Percentiles rank a stretch among this genome's conserved stretches.
Evolutionary conservation across 805 yeast species (phyloP).

Genomic region (Cyberlindnera lachancei): DNA sequence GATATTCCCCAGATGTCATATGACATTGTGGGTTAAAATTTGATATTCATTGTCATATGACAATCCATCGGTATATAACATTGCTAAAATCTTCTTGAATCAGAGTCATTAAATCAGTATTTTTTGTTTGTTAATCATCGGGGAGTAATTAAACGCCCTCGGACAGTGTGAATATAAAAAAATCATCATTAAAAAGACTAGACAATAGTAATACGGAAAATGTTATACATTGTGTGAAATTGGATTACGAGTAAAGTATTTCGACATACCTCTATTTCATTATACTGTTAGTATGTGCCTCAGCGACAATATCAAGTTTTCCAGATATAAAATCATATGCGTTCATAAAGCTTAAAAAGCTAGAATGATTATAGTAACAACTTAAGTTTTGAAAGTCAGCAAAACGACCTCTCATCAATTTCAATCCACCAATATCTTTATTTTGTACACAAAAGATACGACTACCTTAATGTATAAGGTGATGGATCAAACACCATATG

Average conservation of each 20-base stretch:
- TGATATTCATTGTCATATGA: no score
- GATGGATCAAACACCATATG: constrained; percentile 28
- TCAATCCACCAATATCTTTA: constrained; percentile 34
- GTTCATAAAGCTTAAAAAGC: no score
- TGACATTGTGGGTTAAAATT: no score
- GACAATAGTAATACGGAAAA: not conserved
- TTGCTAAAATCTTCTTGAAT: no score
- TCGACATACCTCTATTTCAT: not conserved
- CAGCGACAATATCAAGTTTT: not conserved
- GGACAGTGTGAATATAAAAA: constrained; percentile 50
- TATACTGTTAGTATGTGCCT: not conserved
- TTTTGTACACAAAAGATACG: constrained; percentile 43
- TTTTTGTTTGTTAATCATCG: constrained; percentile 24
- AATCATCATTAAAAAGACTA: constrained; percentile 25
- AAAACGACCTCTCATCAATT: constrained; percentile 41
- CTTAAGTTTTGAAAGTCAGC: constrained; percentile 8
- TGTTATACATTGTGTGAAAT: not conserved
- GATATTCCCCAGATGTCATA: no score
- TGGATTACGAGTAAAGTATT: not conserved
- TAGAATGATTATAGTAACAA: no score
- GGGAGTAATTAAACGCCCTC: constrained; percentile 26
- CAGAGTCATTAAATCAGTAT: constrained; percentile 52
- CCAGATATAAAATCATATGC: not conserved
- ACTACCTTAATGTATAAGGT: constrained; percentile 37
- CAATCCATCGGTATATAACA: no score